Percentiles rank a stretch among this genome's conserved stretches.
These are phyloP conservation scores for Pseudocercospora pini-densiflorae DNA, from an alignment of 2,329 filamentous ascomycete genomes.

Conservation along the genomic window DNA sequence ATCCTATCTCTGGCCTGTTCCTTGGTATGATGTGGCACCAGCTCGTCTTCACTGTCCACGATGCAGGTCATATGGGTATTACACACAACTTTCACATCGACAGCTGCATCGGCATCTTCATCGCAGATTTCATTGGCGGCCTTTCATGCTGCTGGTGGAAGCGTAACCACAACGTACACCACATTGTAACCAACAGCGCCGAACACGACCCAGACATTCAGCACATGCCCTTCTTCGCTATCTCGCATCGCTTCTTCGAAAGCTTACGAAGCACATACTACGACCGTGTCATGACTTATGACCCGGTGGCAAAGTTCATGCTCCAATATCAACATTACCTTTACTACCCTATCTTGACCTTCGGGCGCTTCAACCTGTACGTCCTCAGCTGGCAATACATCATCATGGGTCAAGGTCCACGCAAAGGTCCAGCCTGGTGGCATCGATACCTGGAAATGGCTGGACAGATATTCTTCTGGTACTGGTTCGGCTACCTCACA, in stretches of 20 bases:
- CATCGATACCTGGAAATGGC: conserved; percentile 68
- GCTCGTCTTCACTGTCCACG: conserved; percentile 89
- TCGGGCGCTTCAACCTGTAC: conserved; percentile 76
- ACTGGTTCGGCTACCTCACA: conserved; percentile 69
- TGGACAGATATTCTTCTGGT: conserved; percentile 69
- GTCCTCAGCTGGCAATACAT: conserved; percentile 69
- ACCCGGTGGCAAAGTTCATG: conserved; percentile 62
- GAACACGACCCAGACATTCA: conserved; percentile 96
- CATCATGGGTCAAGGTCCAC: conserved; percentile 58
- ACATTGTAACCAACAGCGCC: conserved; percentile 92
- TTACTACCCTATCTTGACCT: conserved; percentile 68
- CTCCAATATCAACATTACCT: conserved; percentile 67
- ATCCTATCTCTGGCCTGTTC: conserved; percentile 68
- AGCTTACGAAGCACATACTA: conserved; percentile 69
- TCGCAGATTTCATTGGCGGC: conserved; percentile 88
- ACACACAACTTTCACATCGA: conserved; percentile 88
- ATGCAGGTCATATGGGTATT: conserved; percentile 96
- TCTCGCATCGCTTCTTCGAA: conserved; percentile 67
- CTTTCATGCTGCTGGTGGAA: conserved; percentile 98
- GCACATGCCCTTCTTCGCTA: conserved; percentile 71
- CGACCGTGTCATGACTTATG: conserved; percentile 67
- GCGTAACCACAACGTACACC: conserved; percentile 91
- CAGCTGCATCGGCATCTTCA: conserved; percentile 82
- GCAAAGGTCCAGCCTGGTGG: conserved; percentile 68
- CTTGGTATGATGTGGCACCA: conserved; percentile 93